These are phyloP conservation scores for Boletales sp. DNA, from an alignment of 768 basidiomycete genomes.

Conservation along the genomic window DNA sequence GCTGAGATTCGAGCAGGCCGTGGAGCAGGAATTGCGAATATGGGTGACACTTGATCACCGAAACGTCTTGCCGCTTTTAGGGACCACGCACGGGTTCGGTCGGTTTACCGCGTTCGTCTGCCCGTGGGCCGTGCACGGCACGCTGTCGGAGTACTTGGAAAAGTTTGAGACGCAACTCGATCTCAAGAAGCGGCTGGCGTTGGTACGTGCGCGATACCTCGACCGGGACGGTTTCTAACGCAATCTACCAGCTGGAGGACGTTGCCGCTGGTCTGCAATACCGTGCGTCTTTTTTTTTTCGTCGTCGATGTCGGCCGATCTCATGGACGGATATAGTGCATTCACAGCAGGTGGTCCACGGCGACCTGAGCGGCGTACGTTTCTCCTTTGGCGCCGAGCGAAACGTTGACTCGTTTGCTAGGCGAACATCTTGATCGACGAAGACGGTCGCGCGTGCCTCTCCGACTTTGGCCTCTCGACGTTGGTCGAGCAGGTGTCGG, in stretches of 20 bases:
- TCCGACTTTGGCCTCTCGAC: slow-evolving; percentile 33
- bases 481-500: slow-evolving; percentile 8
- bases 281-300: slow-evolving; percentile 3
- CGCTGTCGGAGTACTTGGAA: slow-evolving; percentile 28
- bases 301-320: neutral
- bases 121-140: slow-evolving; percentile 33
- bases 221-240: neutral
- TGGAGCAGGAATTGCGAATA: slow-evolving; percentile 27
- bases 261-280: slow-evolving; percentile 23
- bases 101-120: slow-evolving; percentile 30
- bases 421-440: slow-evolving; percentile 22
- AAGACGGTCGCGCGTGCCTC: slow-evolving; percentile 12
- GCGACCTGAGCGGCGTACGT: slow-evolving; percentile 38
- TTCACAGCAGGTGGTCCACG: slow-evolving; percentile 30
- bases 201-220: slow-evolving; percentile 9
- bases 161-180: slow-evolving; percentile 6
- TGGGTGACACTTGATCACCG: slow-evolving; percentile 28
- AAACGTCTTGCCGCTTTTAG: slow-evolving; percentile 31
- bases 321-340: slow-evolving; percentile 16
- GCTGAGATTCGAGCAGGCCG: too few relatives aligned
- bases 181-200: slow-evolving; percentile 10
- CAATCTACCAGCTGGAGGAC: slow-evolving; percentile 19
- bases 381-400: neutral
- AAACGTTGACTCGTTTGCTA: slow-evolving; percentile 2
- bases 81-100: slow-evolving; percentile 24